Conservation (phyloP, 2,329 filamentous ascomycete species). For the Aspergillus fischeri region DNA sequence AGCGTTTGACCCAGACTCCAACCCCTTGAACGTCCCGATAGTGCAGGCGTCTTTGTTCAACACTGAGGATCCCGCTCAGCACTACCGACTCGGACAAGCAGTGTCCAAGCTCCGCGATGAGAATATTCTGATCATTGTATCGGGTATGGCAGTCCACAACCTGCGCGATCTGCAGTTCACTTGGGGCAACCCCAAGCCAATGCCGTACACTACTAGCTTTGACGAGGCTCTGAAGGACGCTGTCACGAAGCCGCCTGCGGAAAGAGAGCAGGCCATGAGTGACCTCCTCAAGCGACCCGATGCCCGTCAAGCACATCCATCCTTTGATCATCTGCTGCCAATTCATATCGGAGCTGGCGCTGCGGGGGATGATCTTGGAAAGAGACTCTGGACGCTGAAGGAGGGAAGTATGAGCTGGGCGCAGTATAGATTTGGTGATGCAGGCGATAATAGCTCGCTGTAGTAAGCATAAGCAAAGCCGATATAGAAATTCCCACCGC, state of each 20-base stretch:
- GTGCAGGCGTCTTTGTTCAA: slow-evolving; percentile 69
- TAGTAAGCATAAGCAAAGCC: slow-evolving; percentile 7
- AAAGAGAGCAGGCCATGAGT: slow-evolving; percentile 43
- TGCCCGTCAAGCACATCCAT: slow-evolving; percentile 60
- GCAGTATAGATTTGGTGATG: slow-evolving; percentile 49
- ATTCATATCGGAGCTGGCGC: slow-evolving; percentile 57
- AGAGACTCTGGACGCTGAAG: slow-evolving; percentile 45
- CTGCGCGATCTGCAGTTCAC: slow-evolving; percentile 52
- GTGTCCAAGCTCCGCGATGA: slow-evolving; percentile 63
- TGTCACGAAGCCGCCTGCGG: slow-evolving; percentile 46
- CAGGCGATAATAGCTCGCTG: slow-evolving; percentile 22
- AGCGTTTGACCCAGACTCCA: slow-evolving; percentile 60
- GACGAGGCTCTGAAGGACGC: slow-evolving; percentile 65
- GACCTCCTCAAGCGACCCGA: slow-evolving; percentile 48
- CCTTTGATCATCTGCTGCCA: slow-evolving; percentile 59
- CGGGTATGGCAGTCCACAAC: slow-evolving; percentile 73
- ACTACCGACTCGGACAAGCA: slow-evolving; percentile 65
- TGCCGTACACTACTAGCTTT: slow-evolving; percentile 60
- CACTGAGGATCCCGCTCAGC: slow-evolving; percentile 60
- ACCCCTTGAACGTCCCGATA: slow-evolving; percentile 62
- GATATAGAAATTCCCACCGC: not conserved
- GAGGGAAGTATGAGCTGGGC: slow-evolving; percentile 54
- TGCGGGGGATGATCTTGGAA: slow-evolving; percentile 46
- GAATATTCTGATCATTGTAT: slow-evolving; percentile 64
- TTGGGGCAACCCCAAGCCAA: slow-evolving; percentile 42